Evolutionary conservation across 495 filamentous ascomycete genomes (phyloP).

Genomic region (Lasiosphaeria hispida): DNA sequence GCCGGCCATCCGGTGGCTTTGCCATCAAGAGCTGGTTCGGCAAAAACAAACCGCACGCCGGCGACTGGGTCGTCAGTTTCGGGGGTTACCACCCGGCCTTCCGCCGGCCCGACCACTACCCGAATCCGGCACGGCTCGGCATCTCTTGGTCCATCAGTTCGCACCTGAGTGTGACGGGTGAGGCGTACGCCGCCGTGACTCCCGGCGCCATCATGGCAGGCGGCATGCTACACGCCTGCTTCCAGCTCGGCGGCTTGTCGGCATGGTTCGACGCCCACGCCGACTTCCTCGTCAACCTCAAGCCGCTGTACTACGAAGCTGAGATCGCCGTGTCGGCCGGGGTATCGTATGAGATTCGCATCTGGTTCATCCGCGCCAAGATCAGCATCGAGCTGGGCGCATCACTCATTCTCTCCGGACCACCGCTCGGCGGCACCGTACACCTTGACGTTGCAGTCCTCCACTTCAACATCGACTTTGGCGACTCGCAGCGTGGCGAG

Average conservation of each 20-base stretch:
- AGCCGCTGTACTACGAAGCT: conserved; percentile 44
- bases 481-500: conserved; percentile 10
- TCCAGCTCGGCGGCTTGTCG: conserved; percentile 30
- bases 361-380: conserved; percentile 31
- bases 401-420: conserved; percentile 35
- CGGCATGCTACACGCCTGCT: conserved; percentile 29
- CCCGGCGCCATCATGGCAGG: conserved; percentile 52
- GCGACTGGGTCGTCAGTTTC: conserved; percentile 52
- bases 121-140: conserved; percentile 41
- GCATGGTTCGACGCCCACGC: conserved; percentile 44
- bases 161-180: conserved; percentile 38
- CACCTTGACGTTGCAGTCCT: conserved; percentile 47
- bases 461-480: conserved; percentile 44
- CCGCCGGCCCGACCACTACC: conserved; percentile 38
- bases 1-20: conserved; percentile 49
- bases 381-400: conserved; percentile 39
- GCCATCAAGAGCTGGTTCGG: conserved; percentile 48
- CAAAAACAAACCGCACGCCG: conserved; percentile 21
- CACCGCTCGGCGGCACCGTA: conserved; percentile 36
- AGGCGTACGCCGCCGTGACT: conserved; percentile 54
- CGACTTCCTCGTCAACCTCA: conserved; percentile 49
- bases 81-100: conserved; percentile 51
- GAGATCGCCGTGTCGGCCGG: conserved; percentile 37
- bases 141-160: conserved; percentile 39
- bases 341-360: conserved; percentile 35